Percentiles rank a stretch among this genome's conserved stretches.
Conservation (phyloP, 2,329 filamentous ascomycete genomes). For the Claviceps sp. region DNA sequence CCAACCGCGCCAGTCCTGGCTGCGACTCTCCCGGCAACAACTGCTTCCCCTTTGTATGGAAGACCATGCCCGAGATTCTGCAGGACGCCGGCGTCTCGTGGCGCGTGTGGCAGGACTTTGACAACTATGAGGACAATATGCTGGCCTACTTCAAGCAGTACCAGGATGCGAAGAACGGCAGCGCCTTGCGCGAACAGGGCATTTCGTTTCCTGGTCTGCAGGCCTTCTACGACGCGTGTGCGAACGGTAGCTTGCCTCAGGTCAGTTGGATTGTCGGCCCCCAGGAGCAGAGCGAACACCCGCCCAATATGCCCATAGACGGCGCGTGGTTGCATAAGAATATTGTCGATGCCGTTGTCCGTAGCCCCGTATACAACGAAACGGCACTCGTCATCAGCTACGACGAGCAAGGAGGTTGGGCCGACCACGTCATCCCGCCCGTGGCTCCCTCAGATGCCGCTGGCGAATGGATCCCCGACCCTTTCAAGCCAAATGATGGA, state of each 20-base stretch:
- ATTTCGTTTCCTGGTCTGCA: slow-evolving; percentile 32
- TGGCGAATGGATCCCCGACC: slow-evolving; percentile 36
- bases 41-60: slow-evolving; percentile 39
- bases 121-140: slow-evolving; percentile 41
- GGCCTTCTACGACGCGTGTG: slow-evolving; percentile 34
- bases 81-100: slow-evolving; percentile 34
- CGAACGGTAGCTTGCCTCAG: slow-evolving; percentile 34
- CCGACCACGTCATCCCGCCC: slow-evolving; percentile 36
- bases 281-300: slow-evolving; percentile 30
- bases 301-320: slow-evolving; percentile 38
- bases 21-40: slow-evolving; percentile 30
- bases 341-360: slow-evolving; percentile 35
- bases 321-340: slow-evolving; percentile 42
- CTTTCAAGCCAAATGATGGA: slow-evolving; percentile 13
- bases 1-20: slow-evolving; percentile 7
- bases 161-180: slow-evolving; percentile 7
- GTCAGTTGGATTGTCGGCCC: slow-evolving; percentile 39
- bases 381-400: slow-evolving; percentile 38
- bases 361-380: slow-evolving; percentile 32
- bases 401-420: slow-evolving; percentile 40
- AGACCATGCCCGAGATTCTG: slow-evolving; percentile 34
- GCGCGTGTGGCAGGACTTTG: slow-evolving; percentile 34
- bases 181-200: slow-evolving; percentile 7
- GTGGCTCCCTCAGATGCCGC: slow-evolving; percentile 31
- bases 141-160: slow-evolving; percentile 26